Base-by-base conservation (phyloP, 805 yeast genomes). In the Debaryomyces prosopidis region DNA sequence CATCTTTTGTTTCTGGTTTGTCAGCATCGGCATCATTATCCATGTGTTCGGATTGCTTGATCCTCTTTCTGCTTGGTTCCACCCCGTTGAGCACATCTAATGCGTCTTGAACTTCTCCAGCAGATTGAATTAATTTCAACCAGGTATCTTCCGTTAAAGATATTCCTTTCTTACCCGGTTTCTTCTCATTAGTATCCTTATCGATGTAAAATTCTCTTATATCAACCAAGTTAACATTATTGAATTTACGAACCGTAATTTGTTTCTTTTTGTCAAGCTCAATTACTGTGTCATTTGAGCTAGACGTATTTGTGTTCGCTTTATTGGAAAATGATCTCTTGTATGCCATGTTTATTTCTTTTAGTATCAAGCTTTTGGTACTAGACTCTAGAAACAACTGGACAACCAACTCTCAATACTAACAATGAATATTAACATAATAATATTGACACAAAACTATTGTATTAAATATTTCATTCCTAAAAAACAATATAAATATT, bases 101-200 rank as follows among this genome's bases (percentile, higher is more conserved):
- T 0, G 88, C 87, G 45, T 68, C 76, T 41, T 75, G 66, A 28
- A 84, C 77, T 16, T 75, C 75, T 2, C 70, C 76, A 12, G 66
- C 65, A 18, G 74, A 57, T 31, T 72, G 79, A 44, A 81, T 54
- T 33, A 84, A 63, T 34, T 61, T 62, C 15, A 59, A 59, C 83
- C 88, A 85, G 17, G 74, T 73, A 3, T 75, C 85, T 50, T 70
- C 76, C 1, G 84, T 79, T 19, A 84, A 60, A 1, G 87, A 72
- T 16, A 84, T 80, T 0, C 88, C 87, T 65, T 91, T 91, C 58
- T 82, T 85, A 1, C 96, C 96, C 0, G 98, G 98, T 48, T 76
- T 76, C 69, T 76, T 73, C 48, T 82, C 84, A 5, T 85, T 85
- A 40, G 82, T 80, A 42, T 73, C 73, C 46, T 65, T 68, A 52